These are phyloP conservation scores for Fragilaria crotonensis DNA, from an alignment of 108 stramenopile species.

Conservation along the genomic window DNA sequence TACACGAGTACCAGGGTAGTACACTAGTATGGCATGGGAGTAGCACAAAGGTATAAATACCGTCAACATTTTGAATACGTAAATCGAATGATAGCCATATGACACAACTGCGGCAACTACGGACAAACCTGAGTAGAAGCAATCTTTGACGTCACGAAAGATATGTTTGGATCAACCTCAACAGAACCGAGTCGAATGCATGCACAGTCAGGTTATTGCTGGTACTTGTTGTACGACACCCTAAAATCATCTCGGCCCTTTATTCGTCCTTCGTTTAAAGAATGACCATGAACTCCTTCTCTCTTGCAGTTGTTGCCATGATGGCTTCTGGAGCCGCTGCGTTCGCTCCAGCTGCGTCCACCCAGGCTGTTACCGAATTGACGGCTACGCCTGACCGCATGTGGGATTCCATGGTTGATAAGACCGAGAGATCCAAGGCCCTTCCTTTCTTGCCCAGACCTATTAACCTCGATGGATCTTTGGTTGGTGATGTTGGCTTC, in stretches of 20 bases:
- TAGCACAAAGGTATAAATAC: too few species aligned
- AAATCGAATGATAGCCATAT: too few species aligned
- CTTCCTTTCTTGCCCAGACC: conserved; percentile 83
- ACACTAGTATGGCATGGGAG: too few species aligned
- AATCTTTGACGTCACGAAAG: too few species aligned
- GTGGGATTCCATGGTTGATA: conserved; percentile 87
- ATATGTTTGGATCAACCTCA: too few species aligned
- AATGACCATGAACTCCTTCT: conserved; percentile 61
- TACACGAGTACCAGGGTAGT: too few species aligned
- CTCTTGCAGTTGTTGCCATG: conserved; percentile 47
- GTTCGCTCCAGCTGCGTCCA: conserved; percentile 55
- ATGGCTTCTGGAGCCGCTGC: conserved; percentile 77
- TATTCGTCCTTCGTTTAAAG: background rate
- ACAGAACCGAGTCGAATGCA: too few species aligned
- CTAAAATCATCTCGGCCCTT: background rate
- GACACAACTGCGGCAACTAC: too few species aligned
- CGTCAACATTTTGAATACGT: too few species aligned
- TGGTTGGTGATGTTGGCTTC: conserved; percentile 88
- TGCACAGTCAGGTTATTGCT: too few species aligned
- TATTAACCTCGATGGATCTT: conserved; percentile 79
- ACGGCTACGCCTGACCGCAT: conserved; percentile 73
- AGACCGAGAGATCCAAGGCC: conserved; percentile 63
- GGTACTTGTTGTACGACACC: too few species aligned
- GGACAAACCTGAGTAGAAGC: too few species aligned
- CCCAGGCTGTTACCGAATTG: conserved; percentile 32